Evolutionary conservation across 2,329 filamentous ascomycete genomes (phyloP), one percentile per base, ranked within the genome.

Genomic region (Helminthosporium solani): DNA sequence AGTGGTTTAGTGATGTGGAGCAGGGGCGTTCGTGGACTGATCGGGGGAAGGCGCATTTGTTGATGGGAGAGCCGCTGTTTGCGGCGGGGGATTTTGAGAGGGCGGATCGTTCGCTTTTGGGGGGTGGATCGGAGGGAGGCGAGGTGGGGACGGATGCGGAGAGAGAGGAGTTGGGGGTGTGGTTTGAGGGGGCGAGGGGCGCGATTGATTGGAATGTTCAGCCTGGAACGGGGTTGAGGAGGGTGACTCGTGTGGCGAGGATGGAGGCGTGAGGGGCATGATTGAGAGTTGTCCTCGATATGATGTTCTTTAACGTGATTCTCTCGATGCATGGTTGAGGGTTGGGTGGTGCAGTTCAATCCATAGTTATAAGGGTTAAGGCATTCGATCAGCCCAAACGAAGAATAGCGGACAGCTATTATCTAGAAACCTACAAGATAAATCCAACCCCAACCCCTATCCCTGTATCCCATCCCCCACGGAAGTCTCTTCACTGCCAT

Each of bases 1-100:
- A 42, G 0, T 68, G 60, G 57, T 70, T 68, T 34, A 52, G 51
- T 0, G 63, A 66, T 11, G 40, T 23, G 0, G 65, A 68, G 50
- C 43, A 52, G 12, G 65, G 58, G 3, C 51, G 58, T 40, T 55
- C 58, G 3, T 70, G 66, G 65, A 65, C 58, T 42, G 59, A 42
- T 18, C 44, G 58, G 0, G 66, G 64, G 1, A 50, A 55, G n/a
- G 57, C 60, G 12, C 66, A 70, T 33, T 54, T 54, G 30, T 49
- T 48, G 7, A n/a, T 68, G 19, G 57, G 57, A 0, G 65, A 70
- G 46, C 55, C 51, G 31, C 33, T 70, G 23, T 70, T 68, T 34
- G 66, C 62, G 3, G 64, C 63, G 2, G 66, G 65, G 1, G 65
- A 66, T 40, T 50, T 67, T 44, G 66, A 70, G 44, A 49, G 66